A percentile compares a stretch with the other conserved stretches of the same genome.
Evolutionary conservation across 306 rosid genomes (phyloP).

Genomic region (Acacia crassicarpa): DNA sequence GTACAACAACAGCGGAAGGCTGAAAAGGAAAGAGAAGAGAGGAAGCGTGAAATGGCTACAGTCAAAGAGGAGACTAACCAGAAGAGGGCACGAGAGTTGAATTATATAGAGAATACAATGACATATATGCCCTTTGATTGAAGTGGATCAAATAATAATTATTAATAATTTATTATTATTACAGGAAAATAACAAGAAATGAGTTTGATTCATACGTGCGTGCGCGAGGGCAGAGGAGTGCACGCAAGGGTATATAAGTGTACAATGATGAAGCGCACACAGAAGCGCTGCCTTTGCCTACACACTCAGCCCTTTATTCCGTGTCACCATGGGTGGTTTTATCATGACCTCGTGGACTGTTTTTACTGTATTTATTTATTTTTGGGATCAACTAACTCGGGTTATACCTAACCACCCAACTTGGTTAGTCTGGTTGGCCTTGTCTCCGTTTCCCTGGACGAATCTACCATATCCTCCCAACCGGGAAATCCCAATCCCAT

Average conservation of each 20-base stretch:
- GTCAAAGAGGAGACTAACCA: constrained; percentile 56
- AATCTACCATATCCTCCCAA: constrained; percentile 23
- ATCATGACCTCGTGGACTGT: constrained; percentile 27
- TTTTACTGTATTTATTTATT: background rate
- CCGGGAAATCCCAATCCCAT: constrained; percentile 27
- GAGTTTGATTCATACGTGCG: constrained; percentile 47
- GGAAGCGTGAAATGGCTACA: constrained; percentile 53
- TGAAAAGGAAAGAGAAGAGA: constrained; percentile 21
- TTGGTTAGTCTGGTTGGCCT: constrained; percentile 31
- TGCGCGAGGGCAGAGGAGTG: constrained; percentile 50
- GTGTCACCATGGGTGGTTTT: constrained; percentile 35
- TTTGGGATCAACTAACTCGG: constrained; percentile 25
- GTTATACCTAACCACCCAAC: constrained; percentile 32
- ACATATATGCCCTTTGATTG: constrained; percentile 55
- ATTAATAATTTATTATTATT: background rate
- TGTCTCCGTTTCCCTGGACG: constrained; percentile 39
- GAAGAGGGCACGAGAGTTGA: constrained; percentile 46
- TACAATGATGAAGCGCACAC: constrained; percentile 51
- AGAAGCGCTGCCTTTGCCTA: background rate
- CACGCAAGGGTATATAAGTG: constrained; percentile 65
- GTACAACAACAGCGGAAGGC: background rate
- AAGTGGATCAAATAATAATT: constrained; percentile 1
- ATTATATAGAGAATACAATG: constrained; percentile 62
- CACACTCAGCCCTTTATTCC: background rate
- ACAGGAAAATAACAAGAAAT: background rate